Percentiles rank a stretch among this genome's conserved stretches.
Conservation (phyloP, 2,329 filamentous ascomycete genomes). For the Sporothrix phasma region DNA sequence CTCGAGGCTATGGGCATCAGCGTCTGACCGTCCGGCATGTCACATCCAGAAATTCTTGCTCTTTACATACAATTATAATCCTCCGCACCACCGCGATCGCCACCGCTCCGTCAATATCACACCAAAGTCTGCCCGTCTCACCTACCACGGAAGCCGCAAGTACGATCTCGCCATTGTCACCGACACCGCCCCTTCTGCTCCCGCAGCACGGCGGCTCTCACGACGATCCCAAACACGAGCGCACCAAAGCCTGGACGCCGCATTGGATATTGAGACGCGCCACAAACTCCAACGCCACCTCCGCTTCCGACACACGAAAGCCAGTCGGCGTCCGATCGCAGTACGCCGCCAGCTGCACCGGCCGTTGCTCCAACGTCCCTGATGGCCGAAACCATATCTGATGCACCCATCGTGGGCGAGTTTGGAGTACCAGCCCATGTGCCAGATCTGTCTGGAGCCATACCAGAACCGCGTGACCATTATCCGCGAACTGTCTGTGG, state of each 20-base stretch:
- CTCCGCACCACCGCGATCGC: slow-evolving; percentile 25
- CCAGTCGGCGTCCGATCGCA: neutral
- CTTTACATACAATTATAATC: slow-evolving; percentile 61
- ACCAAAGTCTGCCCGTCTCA: neutral
- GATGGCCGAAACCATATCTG: neutral
- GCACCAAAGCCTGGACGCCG: slow-evolving; percentile 3
- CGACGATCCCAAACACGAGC: neutral
- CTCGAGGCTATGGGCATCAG: slow-evolving; percentile 76
- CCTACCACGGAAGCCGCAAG: neutral
- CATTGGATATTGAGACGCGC: neutral
- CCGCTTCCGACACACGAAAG: neutral
- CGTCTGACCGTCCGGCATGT: slow-evolving; percentile 60
- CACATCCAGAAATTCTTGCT: slow-evolving; percentile 66
- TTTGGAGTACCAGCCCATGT: slow-evolving; percentile 62
- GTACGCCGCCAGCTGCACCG: neutral
- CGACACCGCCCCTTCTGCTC: neutral
- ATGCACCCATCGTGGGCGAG: slow-evolving; percentile 15
- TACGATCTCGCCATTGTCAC: neutral
- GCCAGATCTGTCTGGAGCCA: slow-evolving; percentile 81
- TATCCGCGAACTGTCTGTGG: slow-evolving; percentile 78
- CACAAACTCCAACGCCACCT: neutral
- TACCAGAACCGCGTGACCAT: slow-evolving; percentile 60
- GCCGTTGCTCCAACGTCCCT: neutral
- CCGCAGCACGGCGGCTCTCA: neutral
- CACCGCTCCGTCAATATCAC: neutral